Percentiles rank a stretch among this genome's conserved stretches.
These are phyloP conservation scores for Phragmites australis DNA, from an alignment of 176 grass and related monocot genomes.

Conservation along the genomic window DNA sequence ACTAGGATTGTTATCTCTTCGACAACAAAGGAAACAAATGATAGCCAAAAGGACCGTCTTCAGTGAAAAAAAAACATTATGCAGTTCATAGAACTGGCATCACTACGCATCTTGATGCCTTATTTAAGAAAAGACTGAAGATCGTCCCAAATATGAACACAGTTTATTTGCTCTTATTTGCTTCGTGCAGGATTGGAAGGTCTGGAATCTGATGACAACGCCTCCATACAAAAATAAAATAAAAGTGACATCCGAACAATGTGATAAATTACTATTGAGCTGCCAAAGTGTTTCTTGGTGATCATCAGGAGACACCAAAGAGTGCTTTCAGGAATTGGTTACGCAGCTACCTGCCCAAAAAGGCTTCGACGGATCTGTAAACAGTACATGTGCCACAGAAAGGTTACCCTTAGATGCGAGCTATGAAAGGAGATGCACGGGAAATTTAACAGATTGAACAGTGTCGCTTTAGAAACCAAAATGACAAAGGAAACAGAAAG, in stretches of 20 bases:
- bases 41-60: neutral
- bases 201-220: neutral
- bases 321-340: slow-evolving; percentile 31
- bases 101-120: slow-evolving; percentile 4
- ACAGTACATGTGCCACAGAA: slow-evolving; percentile 9
- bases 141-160: slow-evolving; percentile 17
- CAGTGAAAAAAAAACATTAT: neutral
- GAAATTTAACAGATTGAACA: slow-evolving; percentile 11
- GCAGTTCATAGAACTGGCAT: neutral
- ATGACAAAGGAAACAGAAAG: neutral
- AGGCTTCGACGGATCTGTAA: slow-evolving; percentile 76
- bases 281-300: neutral
- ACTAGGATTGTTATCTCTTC: neutral
- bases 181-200: neutral
- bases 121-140: slow-evolving; percentile 13
- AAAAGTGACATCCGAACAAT: neutral
- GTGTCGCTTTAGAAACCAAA: neutral
- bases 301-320: slow-evolving; percentile 14
- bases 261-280: slow-evolving; percentile 22
- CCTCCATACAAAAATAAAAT: neutral
- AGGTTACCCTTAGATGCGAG: neutral
- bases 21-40: neutral
- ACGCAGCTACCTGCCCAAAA: slow-evolving; percentile 47
- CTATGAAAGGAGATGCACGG: neutral
- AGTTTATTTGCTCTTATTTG: slow-evolving; percentile 23